Percentiles rank a stretch among this genome's conserved stretches.
phyloP scores from a whole-genome alignment of 2,329 filamentous ascomycete genomes.

The Sporothrix schenckii region DNA sequence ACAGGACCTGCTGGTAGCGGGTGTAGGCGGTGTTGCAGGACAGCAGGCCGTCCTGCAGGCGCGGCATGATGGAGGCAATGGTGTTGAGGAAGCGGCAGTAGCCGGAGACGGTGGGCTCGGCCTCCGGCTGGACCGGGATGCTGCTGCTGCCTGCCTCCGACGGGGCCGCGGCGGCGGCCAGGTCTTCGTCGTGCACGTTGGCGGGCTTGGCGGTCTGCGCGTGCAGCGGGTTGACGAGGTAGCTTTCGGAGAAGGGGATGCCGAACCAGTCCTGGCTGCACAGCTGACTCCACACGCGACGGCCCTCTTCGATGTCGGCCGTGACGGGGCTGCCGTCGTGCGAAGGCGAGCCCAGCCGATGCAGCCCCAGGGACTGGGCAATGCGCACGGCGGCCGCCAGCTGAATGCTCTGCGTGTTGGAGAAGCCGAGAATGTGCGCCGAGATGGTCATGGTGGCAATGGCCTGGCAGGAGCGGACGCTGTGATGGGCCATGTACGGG shows the following conservation, averaged over 20 bases:
- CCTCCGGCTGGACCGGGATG: constrained; percentile 20
- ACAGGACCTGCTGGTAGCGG: constrained; percentile 45
- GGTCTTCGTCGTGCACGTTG: constrained; percentile 44
- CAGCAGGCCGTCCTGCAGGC: constrained; percentile 42
- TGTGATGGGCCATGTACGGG: constrained; percentile 50
- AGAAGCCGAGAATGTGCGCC: constrained; percentile 53
- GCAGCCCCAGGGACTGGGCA: constrained; percentile 52
- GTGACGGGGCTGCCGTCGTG: constrained; percentile 32
- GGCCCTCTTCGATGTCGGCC: constrained; percentile 42
- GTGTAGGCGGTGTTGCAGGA: constrained; percentile 43
- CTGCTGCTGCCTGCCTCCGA: neutral
- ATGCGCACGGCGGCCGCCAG: constrained; percentile 51
- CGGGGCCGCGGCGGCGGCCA: too few relatives aligned
- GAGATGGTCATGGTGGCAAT: constrained; percentile 54
- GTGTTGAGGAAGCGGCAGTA: constrained; percentile 41
- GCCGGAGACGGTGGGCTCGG: constrained; percentile 39
- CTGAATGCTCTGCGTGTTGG: constrained; percentile 51
- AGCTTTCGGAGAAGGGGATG: constrained; percentile 47
- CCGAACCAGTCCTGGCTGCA: constrained; percentile 47
- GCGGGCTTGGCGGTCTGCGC: constrained; percentile 42
- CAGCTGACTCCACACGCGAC: constrained; percentile 45
- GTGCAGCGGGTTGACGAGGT: constrained; percentile 45
- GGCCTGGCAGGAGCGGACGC: constrained; percentile 50
- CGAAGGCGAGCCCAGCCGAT: constrained; percentile 41
- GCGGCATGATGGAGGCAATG: constrained; percentile 44